Base-by-base conservation (phyloP, 169 alveolate species). In the Plasmodium gonderi region DNA sequence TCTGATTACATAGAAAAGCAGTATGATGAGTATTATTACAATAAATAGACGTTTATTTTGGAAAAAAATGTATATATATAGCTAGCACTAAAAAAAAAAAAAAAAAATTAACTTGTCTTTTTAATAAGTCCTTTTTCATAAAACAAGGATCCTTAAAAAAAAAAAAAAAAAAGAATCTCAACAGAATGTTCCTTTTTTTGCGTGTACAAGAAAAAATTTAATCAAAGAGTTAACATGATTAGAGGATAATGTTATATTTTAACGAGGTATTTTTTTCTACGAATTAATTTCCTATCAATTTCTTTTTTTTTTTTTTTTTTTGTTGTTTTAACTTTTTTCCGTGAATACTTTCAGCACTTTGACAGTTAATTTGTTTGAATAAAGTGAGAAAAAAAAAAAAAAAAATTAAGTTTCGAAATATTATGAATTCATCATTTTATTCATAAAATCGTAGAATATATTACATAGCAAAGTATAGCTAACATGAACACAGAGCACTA, bases 11-110 rank as follows among this genome's bases (percentile, higher is more conserved):
- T 83, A 51, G 92, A 83, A 83, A 72, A 72, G 76, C 78, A 83
- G 44, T 83, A 83, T 42, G 92, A 83, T 72, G 92, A 68, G n/a
- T 69, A 83, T 49, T 69, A 38, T 69, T 33, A 51, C 42, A 72
- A 79, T 51, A 79, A 36, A 9, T 54, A 79, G 38, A 11, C 7
- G 72, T 29, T 54, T 64, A 54, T 20, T 12, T 26, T 77, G 38
- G 36, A 31, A 33, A 77, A 36, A 45, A 23, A 77, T 44, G 11
- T 65, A 36, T 0, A 20, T 29, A 65, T 65, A 23, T n/a, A 20
- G 0, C n/a, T n/a, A n/a, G n/a, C n/a, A n/a, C n/a, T n/a, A n/a
- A n/a, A n/a, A n/a, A n/a, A n/a, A n/a, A n/a, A n/a, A n/a, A n/a
- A n/a, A n/a, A n/a, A n/a, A n/a, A n/a, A n/a, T n/a, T n/a, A n/a